Evolutionary conservation across 495 filamentous ascomycete genomes (phyloP), one percentile per base, ranked within the genome.

Genomic region (Podospora fimiseda): DNA sequence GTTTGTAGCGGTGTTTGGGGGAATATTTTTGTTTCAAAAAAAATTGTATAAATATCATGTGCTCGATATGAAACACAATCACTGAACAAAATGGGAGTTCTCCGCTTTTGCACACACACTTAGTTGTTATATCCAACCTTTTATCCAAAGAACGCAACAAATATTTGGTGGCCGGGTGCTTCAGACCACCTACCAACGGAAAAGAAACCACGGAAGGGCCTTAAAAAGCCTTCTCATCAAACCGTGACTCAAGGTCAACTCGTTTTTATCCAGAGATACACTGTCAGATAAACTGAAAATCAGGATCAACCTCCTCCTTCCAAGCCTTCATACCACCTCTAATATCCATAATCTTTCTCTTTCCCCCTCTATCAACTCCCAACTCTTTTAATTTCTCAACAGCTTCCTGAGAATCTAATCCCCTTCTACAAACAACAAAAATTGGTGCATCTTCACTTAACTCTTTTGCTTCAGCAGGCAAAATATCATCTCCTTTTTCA

Each of bases 321-420:
- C 92, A 98, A n/a, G 88, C 85, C 43, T 70, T 78, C 54, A 95
- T 79, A 0, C 93, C 93, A 1, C 90, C 90, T 23, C 74, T 77
- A 20, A 96, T 84, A 69, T 96, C 93, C 27, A 81, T 79, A 45
- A 94, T 80, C 48, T 75, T 80, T 30, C 82, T 72, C 51, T 70
- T 68, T 1, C 83, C 83, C 11, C 67, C 66, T 19, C 68, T 63
- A 47, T 78, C 81, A n/a, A 86, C 50, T 2, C 83, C 83, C 37
- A 81, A 59, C 27, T 90, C 80, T 62, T 85, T 89, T 55, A 95
- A 56, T 63, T 74, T 84, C 60, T 76, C 78, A 0, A 89, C 82
- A 0, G 83, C 85, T 46, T 90, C 65, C 63, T 96, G 93, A 0
- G 89, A 95, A 63, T 98, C 93, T 58, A 96, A 89, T 2, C 93